Conservation (phyloP, 495 filamentous ascomycete species). For the Neurospora sp. region DNA sequence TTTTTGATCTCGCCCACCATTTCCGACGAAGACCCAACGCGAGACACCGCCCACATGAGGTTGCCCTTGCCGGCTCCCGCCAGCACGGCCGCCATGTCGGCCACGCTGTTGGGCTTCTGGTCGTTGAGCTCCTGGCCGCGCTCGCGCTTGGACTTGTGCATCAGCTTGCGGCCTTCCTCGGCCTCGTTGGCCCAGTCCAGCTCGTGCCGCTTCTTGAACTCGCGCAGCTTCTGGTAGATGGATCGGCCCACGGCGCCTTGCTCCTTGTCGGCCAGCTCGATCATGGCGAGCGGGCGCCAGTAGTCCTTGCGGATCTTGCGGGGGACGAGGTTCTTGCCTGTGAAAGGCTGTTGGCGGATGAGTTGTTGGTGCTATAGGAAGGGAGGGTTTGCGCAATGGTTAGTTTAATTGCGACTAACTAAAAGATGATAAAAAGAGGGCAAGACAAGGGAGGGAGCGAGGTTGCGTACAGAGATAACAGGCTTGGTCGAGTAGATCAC, state of each 20-base stretch:
- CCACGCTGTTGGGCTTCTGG: constrained; percentile 79
- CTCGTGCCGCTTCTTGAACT: constrained; percentile 66
- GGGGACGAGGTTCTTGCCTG: constrained; percentile 84
- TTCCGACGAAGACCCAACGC: constrained; percentile 18
- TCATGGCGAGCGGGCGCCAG: constrained; percentile 72
- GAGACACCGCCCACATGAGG: constrained; percentile 31
- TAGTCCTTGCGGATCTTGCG: constrained; percentile 75
- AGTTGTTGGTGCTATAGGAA: constrained; percentile 48
- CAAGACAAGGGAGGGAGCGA: background rate
- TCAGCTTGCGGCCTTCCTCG: constrained; percentile 31
- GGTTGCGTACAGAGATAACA: constrained; percentile 51
- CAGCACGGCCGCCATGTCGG: constrained; percentile 77
- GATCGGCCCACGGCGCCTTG: constrained; percentile 51
- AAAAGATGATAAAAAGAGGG: background rate
- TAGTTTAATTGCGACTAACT: background rate
- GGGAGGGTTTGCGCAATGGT: background rate
- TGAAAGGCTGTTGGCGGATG: constrained; percentile 69
- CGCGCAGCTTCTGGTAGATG: constrained; percentile 71
- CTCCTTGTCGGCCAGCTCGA: constrained; percentile 52
- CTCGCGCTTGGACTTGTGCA: constrained; percentile 37
- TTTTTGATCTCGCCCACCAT: constrained; percentile 18
- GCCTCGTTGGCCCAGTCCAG: constrained; percentile 42
- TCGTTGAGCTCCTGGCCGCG: constrained; percentile 62
- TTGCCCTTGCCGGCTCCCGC: constrained; percentile 37
- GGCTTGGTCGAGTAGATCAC: constrained; percentile 71